Percentiles rank a stretch among this genome's conserved stretches.
Conservation (phyloP, 176 grass and related monocot species). For the Lolium rigidum region DNA sequence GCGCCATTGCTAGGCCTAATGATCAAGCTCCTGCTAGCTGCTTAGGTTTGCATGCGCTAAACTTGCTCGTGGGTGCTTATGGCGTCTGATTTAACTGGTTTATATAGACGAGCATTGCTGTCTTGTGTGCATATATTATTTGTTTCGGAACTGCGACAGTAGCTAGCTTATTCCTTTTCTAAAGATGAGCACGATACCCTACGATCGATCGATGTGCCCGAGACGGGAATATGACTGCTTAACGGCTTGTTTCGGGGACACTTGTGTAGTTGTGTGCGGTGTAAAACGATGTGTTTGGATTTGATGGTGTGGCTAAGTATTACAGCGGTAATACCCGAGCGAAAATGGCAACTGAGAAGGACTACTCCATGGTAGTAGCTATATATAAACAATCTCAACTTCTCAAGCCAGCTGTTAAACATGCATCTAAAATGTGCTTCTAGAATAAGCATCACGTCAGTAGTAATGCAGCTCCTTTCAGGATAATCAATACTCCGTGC, state of each 20-base stretch:
- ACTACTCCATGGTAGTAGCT: too few relatives aligned
- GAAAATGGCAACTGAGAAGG: too few relatives aligned
- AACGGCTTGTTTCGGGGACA: background rate
- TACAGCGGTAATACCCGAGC: constrained; percentile 11
- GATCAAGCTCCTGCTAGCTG: background rate
- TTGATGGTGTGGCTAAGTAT: background rate
- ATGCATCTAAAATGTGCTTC: too few relatives aligned
- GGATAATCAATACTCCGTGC: too few relatives aligned
- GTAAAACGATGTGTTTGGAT: constrained; percentile 12
- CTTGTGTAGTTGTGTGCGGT: background rate
- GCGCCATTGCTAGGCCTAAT: background rate
- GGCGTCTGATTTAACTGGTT: background rate
- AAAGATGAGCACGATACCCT: background rate
- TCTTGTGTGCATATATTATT: background rate
- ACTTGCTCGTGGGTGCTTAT: too few relatives aligned
- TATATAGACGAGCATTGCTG: constrained; percentile 1
- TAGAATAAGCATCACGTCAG: too few relatives aligned
- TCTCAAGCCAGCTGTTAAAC: too few relatives aligned
- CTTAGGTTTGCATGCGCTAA: background rate
- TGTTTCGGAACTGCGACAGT: background rate
- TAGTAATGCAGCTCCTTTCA: too few relatives aligned
- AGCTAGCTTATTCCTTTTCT: background rate
- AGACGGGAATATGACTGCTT: background rate
- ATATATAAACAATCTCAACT: too few relatives aligned
- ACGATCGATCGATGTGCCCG: background rate